Evolutionary conservation across 345 rosid genomes (phyloP).

Genomic region (Gossypium ekmanianum): DNA sequence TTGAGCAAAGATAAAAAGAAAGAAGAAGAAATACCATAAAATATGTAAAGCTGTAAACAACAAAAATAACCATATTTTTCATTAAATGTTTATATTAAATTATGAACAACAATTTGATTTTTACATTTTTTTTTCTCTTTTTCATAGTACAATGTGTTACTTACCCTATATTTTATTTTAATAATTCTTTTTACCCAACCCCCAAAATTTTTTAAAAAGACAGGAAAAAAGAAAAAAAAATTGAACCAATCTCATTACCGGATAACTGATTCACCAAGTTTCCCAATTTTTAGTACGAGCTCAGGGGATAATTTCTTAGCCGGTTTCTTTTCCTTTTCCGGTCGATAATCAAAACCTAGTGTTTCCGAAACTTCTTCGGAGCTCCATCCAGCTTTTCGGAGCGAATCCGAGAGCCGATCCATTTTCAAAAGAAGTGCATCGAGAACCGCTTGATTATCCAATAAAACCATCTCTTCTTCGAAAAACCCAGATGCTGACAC

Average conservation of each 20-base stretch:
- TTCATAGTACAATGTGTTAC: too few relatives aligned
- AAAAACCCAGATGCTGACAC: slow-evolving; percentile 89
- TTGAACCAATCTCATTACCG: slow-evolving; percentile 40
- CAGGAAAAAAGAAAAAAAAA: background rate
- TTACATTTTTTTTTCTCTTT: background rate
- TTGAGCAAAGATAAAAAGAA: background rate
- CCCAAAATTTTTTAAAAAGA: background rate
- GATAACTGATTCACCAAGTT: slow-evolving; percentile 78
- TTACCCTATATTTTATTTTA: too few relatives aligned
- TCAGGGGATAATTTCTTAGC: slow-evolving; percentile 66
- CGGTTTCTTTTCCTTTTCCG: slow-evolving; percentile 72
- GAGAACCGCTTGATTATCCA: slow-evolving; percentile 73
- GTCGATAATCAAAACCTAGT: slow-evolving; percentile 74
- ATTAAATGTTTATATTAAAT: slow-evolving; percentile 15
- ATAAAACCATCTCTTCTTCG: slow-evolving; percentile 67
- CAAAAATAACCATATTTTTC: background rate
- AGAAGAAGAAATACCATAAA: background rate
- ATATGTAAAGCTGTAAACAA: slow-evolving; percentile 9
- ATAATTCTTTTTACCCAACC: background rate
- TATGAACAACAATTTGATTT: background rate
- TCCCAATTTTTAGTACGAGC: slow-evolving; percentile 64
- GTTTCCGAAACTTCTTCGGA: slow-evolving; percentile 93
- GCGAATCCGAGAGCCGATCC: slow-evolving; percentile 85
- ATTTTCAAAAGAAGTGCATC: slow-evolving; percentile 81
- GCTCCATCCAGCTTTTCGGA: slow-evolving; percentile 95